A percentile compares a stretch with the other conserved stretches of the same genome.
Evolutionary conservation across 129 eudicot species (phyloP).

Genomic region (Deinandra increscens): DNA sequence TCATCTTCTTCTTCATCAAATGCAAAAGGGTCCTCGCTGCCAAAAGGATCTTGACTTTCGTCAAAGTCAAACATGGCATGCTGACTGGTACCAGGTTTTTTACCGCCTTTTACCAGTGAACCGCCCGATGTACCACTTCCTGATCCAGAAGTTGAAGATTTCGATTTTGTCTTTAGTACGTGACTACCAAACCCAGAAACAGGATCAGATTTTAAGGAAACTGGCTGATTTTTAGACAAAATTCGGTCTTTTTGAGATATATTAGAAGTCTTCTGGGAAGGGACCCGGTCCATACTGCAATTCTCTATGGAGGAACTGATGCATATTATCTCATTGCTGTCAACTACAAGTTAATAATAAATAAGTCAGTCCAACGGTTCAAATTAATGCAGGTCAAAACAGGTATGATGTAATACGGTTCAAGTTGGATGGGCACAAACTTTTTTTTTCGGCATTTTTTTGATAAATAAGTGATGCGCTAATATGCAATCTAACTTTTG

Average conservation of each 20-base stretch:
- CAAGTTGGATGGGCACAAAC: neutral
- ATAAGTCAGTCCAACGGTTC: neutral
- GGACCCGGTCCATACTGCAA: slow-evolving; percentile 40
- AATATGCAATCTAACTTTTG: no score
- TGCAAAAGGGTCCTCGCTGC: slow-evolving; percentile 71
- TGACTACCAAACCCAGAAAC: slow-evolving; percentile 26
- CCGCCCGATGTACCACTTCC: slow-evolving; percentile 35
- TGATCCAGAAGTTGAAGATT: slow-evolving; percentile 52
- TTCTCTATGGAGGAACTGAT: slow-evolving; percentile 48
- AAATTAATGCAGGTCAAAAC: neutral
- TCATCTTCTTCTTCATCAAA: slow-evolving; percentile 70
- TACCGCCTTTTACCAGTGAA: slow-evolving; percentile 23
- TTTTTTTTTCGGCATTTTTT: neutral
- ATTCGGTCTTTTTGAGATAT: slow-evolving; percentile 33
- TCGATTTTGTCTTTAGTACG: slow-evolving; percentile 42
- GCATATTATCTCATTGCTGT: slow-evolving; percentile 32
- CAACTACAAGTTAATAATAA: slow-evolving; percentile 34
- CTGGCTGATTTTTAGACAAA: slow-evolving; percentile 28
- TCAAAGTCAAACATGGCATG: slow-evolving; percentile 35
- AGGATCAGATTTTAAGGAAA: slow-evolving; percentile 35
- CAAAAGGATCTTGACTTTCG: slow-evolving; percentile 77
- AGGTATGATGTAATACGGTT: neutral
- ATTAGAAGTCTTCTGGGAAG: slow-evolving; percentile 35
- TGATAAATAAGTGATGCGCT: neutral
- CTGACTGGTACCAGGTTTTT: slow-evolving; percentile 29